Percentiles rank a stretch among this genome's conserved stretches.
These are phyloP conservation scores for Geotrichum carabidarum DNA, from an alignment of 1,139 yeast genomes.

Conservation along the genomic window DNA sequence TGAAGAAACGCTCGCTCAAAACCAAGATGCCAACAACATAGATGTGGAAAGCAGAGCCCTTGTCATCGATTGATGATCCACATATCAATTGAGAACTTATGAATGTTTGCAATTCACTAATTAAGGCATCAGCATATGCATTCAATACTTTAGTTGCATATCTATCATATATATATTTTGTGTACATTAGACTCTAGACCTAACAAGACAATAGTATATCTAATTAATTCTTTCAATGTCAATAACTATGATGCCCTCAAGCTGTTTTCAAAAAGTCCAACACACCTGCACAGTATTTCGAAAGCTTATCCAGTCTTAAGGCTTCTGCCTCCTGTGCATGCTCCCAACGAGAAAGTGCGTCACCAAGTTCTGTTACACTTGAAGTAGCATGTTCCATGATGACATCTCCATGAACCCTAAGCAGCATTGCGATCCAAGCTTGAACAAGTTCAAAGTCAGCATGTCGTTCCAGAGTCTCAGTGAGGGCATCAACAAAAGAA, in stretches of 20 bases:
- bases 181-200: too few species aligned
- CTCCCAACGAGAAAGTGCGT: conserved; percentile 50
- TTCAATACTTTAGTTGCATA: too few species aligned
- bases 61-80: too few species aligned
- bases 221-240: not conserved
- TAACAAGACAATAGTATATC: too few species aligned
- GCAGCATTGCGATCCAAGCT: conserved; percentile 71
- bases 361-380: conserved; percentile 34
- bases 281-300: conserved; percentile 82
- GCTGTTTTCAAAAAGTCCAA: conserved; percentile 50
- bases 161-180: too few species aligned
- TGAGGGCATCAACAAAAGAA: conserved; percentile 60
- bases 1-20: not conserved
- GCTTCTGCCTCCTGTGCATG: conserved; percentile 43
- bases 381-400: conserved; percentile 40
- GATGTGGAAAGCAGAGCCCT: not conserved
- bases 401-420: conserved; percentile 79
- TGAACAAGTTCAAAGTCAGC: conserved; percentile 64
- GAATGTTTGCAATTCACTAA: too few species aligned
- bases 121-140: too few species aligned
- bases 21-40: not conserved
- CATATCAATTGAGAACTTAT: too few species aligned
- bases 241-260: conserved; percentile 6
- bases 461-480: conserved; percentile 53
- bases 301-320: conserved; percentile 57